Base-by-base conservation (phyloP, 2,329 filamentous ascomycete species). In the Ceratocystis huliohia region DNA sequence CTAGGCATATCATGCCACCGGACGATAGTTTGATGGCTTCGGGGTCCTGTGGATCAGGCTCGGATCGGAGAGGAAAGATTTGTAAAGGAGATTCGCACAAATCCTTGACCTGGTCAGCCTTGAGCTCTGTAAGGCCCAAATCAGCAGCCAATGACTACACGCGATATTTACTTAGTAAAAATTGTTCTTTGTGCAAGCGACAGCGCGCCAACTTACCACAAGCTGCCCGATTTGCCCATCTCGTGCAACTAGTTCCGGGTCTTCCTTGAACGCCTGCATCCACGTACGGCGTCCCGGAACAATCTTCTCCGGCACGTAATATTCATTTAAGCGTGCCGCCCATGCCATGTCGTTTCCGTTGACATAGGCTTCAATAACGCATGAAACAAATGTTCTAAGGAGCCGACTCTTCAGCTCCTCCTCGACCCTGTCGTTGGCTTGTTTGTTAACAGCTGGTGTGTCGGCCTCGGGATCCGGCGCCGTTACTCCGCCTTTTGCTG, bases 301-400 rank as follows among this genome's bases (percentile, higher is more conserved):
- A 25, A 84, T 79, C 71, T 80, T 84, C 66, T 83, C 80, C 0
- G 88, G 88, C 64, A 84, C 79, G 69, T 86, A 84, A 68, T 82
- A 85, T 74, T 93, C 89, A 69, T 88, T 79, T 66, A 91, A 74
- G 63, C 89, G 77, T 15, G 82, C 76, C 1, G 84, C 80, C 85
- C 84, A 87, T 59, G 82, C 80, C 73, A 87, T 74, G 28, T 78
- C 77, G 70, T 85, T 82, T 5, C 76, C 77, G 70, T 85, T 84
- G 68, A 89, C 81, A 70, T 90, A 93, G 59, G 87, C 82, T 73
- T 92, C 88, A 10, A 92, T 76, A 20, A 92, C 77, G 72, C 89
- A 88, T 0, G 88, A 90, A n/a, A 90, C 80, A 73, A 94, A 92
- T 1, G 86, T 85, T 72, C 90, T 86, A 28, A 93, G 75, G 17